Percentiles rank a stretch among this genome's conserved stretches.
Evolutionary conservation across 345 rosid species (phyloP).

Genomic region (rapeseed (Brassica napus)): Da-Ae NC_063445.1:3001501-3002000

Average conservation of each 20-base stretch:
- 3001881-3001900: constrained; percentile 89
- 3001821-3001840: too few species aligned
- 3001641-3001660: constrained; percentile 84
- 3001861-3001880: constrained; percentile 84
- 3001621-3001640: constrained; percentile 99
- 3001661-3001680: constrained; percentile 87
- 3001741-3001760: constrained; percentile 87
- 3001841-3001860: background rate
- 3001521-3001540: background rate
- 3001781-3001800: constrained; percentile 50
- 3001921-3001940: constrained; percentile 94
- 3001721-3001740: constrained; percentile 92
- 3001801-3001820: background rate
- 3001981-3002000: constrained; percentile 86
- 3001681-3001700: constrained; percentile 97
- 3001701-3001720: constrained; percentile 99
- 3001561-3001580: constrained; percentile 97
- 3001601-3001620: constrained; percentile 93
- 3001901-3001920: constrained; percentile 85
- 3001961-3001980: constrained; percentile 93
- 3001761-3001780: constrained; percentile 95
- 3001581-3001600: constrained; percentile 93
- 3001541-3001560: constrained; percentile 76
- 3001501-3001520: background rate
- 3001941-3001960: constrained; percentile 89